Base-by-base conservation (phyloP, 139 green algal species). In the Zygnema cylindricum region DNA sequence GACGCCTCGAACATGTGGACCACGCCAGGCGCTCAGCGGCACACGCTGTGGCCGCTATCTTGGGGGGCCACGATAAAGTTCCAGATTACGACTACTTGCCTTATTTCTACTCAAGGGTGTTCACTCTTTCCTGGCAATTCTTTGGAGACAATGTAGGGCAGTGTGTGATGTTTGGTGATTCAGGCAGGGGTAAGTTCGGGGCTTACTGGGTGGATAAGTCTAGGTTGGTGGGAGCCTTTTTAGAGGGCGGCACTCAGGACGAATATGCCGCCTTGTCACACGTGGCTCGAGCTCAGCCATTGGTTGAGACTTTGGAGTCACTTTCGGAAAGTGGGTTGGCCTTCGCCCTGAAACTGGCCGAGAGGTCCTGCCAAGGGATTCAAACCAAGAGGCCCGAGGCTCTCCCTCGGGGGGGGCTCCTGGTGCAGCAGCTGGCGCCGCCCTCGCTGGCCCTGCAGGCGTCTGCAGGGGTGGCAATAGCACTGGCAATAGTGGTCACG, bases 81-180 rank as follows among this genome's bases (percentile, higher is more conserved):
- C 71, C 71, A 25, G 40, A 75, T 7, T 98, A 98, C 87, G 93
- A 98, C 77, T 98, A 98, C 93, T 91, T 97, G 57, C 96, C 96
- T 1, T 98, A 93, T 94, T 99, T 99, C 91, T 99, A 99, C 93
- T 94, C 82, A 30, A 92, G 96, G 16, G 92, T 97, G n/a, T 99
- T 98, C 81, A 40, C 78, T 7, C 75, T 93, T 3, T 82, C 87
- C 0, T 93, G 91, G 91, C 75, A 89, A 75, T 93, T 93, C 43
- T 92, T 89, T 78, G 91, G 91, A 30, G 55, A 91, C 38, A 89
- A 93, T 85, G 21, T 89, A 91, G 73, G 94, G 0, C 69, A 93
- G 22, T 81, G 85, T 76, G 30, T 90, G 33, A 38, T 55, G 40
- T 39, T 91, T 78, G 88, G 87, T 49, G 96, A 97, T 43, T 30